Percentiles rank a stretch among this genome's conserved stretches.
Evolutionary conservation across 2,329 filamentous ascomycete species (phyloP).

Genomic region (Talaromyces sp.): DNA sequence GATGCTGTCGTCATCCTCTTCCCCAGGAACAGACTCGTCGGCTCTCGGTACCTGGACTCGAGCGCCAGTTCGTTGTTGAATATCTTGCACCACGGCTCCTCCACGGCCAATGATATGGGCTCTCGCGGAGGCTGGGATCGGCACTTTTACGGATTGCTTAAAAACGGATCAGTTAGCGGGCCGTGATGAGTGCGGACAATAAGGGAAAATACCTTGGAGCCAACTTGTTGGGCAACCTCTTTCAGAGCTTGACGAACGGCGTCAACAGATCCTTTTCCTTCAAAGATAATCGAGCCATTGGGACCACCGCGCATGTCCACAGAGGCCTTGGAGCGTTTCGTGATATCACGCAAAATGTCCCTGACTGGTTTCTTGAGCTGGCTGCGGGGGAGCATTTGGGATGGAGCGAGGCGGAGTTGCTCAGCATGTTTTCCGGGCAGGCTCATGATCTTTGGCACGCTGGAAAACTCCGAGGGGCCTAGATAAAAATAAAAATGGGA

Average conservation of each 20-base stretch:
- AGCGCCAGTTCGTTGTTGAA: slow-evolving; percentile 85
- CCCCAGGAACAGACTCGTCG: slow-evolving; percentile 58
- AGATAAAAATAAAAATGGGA: slow-evolving; percentile 28
- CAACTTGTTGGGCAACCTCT: slow-evolving; percentile 82
- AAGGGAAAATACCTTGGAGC: slow-evolving; percentile 62
- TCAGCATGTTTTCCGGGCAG: slow-evolving; percentile 81
- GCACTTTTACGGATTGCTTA: slow-evolving; percentile 64
- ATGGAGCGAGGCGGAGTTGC: slow-evolving; percentile 64
- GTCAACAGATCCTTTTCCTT: slow-evolving; percentile 76
- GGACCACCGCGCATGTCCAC: slow-evolving; percentile 71
- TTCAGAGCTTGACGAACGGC: slow-evolving; percentile 81
- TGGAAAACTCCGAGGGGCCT: slow-evolving; percentile 22
- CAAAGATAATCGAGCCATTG: slow-evolving; percentile 70
- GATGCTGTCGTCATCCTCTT: slow-evolving; percentile 70
- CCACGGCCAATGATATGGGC: slow-evolving; percentile 90
- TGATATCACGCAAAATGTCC: slow-evolving; percentile 86
- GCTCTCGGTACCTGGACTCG: slow-evolving; percentile 82
- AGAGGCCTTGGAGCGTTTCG: slow-evolving; percentile 81
- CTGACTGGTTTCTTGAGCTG: slow-evolving; percentile 79
- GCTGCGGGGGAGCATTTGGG: slow-evolving; percentile 67
- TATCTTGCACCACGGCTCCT: slow-evolving; percentile 81
- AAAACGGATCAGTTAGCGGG: slow-evolving; percentile 7
- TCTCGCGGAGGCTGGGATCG: slow-evolving; percentile 76
- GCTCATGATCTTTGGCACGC: slow-evolving; percentile 55
- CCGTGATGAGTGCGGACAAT: background rate